Evolutionary conservation across 805 yeast species (phyloP).

Genomic region (Candida montana): DNA sequence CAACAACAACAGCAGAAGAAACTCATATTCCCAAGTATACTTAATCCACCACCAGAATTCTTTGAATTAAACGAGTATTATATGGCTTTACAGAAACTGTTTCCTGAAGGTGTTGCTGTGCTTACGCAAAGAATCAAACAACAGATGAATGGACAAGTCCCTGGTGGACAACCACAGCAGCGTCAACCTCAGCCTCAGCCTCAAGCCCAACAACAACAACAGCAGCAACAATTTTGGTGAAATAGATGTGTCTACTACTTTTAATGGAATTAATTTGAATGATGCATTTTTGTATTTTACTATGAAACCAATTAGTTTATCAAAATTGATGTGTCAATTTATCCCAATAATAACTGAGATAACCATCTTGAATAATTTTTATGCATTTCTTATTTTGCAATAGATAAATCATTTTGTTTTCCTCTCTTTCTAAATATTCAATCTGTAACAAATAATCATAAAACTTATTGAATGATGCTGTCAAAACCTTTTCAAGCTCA

Average conservation of each 20-base stretch:
- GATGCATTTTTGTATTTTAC: too few relatives aligned
- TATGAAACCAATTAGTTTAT: too few relatives aligned
- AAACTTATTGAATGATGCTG: constrained; percentile 2
- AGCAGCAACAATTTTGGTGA: constrained; percentile 1
- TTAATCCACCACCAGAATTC: constrained; percentile 24
- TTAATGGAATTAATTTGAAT: too few relatives aligned
- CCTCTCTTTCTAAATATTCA: constrained; percentile 11
- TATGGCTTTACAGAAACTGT: constrained; percentile 19
- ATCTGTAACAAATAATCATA: constrained; percentile 5
- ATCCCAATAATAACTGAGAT: constrained; percentile 5
- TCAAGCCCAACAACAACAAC: constrained; percentile 10
- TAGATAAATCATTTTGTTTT: constrained; percentile 2
- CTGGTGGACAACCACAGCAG: constrained; percentile 8
- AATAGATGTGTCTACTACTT: too few relatives aligned
- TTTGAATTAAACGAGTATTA: constrained; percentile 23
- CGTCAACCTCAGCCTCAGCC: constrained; percentile 10
- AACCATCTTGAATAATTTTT: constrained; percentile 2
- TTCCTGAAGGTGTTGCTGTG: constrained; percentile 25
- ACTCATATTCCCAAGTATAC: constrained; percentile 20
- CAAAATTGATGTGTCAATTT: background rate
- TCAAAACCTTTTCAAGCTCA: background rate
- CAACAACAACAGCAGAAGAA: constrained; percentile 9
- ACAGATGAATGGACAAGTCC: constrained; percentile 5
- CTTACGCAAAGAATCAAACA: constrained; percentile 9
- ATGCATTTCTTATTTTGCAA: background rate